Evolutionary conservation across 345 rosid species (phyloP).

Genomic region (Limnanthes douglasii): DNA sequence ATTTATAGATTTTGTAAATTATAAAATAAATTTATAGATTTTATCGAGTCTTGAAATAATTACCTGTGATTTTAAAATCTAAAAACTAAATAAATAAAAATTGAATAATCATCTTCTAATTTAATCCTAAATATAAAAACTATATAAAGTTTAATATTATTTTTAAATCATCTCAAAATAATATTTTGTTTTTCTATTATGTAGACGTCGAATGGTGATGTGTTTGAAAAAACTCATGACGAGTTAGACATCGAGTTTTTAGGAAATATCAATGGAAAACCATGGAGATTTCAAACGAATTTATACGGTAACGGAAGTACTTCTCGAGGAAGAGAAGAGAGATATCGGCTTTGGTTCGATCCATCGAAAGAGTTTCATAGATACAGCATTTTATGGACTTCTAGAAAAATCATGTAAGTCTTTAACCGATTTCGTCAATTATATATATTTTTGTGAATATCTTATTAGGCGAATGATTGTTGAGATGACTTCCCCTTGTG

Average conservation of each 20-base stretch:
- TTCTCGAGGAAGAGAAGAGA: conserved; percentile 71
- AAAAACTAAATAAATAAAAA: too few relatives aligned
- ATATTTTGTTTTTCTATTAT: background rate
- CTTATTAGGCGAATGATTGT: too few relatives aligned
- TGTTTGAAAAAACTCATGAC: conserved; percentile 70
- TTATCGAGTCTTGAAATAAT: too few relatives aligned
- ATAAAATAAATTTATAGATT: too few relatives aligned
- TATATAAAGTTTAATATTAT: too few relatives aligned
- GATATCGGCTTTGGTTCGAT: conserved; percentile 90
- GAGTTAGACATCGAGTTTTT: conserved; percentile 92
- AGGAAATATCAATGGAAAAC: conserved; percentile 68
- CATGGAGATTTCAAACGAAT: conserved; percentile 95
- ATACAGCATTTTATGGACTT: conserved; percentile 85
- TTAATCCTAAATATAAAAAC: too few relatives aligned
- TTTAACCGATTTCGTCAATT: background rate
- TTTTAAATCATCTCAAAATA: too few relatives aligned
- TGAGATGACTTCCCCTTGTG: background rate
- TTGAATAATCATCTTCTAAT: too few relatives aligned
- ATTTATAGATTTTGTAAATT: too few relatives aligned
- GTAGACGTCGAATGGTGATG: conserved; percentile 79
- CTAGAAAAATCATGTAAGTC: conserved; percentile 57
- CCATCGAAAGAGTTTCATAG: conserved; percentile 74
- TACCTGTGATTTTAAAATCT: too few relatives aligned
- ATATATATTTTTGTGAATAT: background rate
- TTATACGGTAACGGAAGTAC: conserved; percentile 93